phyloP scores from a whole-genome alignment of 129 eudicot genomes.

The Deinandra increscens region DNA sequence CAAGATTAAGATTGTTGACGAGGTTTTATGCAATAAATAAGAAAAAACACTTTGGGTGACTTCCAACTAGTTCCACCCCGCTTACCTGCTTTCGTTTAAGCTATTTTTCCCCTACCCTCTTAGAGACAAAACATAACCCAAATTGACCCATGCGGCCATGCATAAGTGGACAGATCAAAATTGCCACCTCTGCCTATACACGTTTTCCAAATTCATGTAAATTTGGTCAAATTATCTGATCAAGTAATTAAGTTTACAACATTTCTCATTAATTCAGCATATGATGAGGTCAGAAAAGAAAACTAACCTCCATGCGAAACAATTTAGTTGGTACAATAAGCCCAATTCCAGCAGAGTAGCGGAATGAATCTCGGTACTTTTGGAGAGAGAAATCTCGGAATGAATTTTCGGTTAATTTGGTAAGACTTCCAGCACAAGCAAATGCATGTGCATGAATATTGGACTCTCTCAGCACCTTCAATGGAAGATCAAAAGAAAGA shows the following conservation, averaged over 20 bases:
- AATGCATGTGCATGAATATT: constrained; percentile 82
- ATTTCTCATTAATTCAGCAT: neutral
- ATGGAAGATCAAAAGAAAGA: constrained; percentile 85
- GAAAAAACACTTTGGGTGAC: neutral
- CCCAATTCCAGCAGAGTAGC: constrained; percentile 77
- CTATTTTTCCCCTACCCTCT: neutral
- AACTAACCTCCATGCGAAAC: constrained; percentile 90
- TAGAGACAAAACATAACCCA: neutral
- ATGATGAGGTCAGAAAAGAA: neutral
- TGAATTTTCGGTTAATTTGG: constrained; percentile 60
- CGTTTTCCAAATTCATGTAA: neutral
- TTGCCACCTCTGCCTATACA: neutral
- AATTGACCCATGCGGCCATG: neutral
- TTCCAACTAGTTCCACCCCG: neutral
- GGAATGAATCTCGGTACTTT: constrained; percentile 59
- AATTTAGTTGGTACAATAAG: constrained; percentile 70
- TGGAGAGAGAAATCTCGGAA: constrained; percentile 47
- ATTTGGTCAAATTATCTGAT: neutral
- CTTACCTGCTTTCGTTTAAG: neutral
- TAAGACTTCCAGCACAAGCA: constrained; percentile 75
- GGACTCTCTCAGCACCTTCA: constrained; percentile 64
- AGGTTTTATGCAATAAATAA: neutral
- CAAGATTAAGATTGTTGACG: neutral
- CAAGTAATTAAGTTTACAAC: neutral
- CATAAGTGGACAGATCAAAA: neutral